A percentile compares a stretch with the other conserved stretches of the same genome.
These are phyloP conservation scores for Emergomyces pasteurianus DNA, from an alignment of 2,329 filamentous ascomycete species.

Conservation along the genomic window DNA sequence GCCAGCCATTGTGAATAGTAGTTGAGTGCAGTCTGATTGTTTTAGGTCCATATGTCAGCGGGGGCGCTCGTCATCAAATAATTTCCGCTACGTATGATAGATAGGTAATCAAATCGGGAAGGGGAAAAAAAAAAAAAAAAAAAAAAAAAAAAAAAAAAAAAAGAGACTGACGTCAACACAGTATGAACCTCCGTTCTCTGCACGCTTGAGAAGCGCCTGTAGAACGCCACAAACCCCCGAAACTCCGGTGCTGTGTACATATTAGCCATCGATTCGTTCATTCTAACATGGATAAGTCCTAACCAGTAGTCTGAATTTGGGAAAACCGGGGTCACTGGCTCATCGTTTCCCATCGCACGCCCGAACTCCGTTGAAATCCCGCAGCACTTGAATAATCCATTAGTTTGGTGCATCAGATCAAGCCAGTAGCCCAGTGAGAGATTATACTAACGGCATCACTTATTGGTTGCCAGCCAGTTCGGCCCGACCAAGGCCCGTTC, in stretches of 20 bases:
- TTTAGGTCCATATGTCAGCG: constrained; percentile 1
- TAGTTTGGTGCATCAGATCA: not conserved
- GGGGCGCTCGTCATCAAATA: not conserved
- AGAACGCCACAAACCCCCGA: constrained; percentile 31
- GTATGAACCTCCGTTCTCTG: constrained; percentile 29
- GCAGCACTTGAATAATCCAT: constrained; percentile 16
- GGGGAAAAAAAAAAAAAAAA: too few relatives aligned
- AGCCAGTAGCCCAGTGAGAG: not conserved
- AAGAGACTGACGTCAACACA: constrained; percentile 18
- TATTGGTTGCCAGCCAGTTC: constrained; percentile 45
- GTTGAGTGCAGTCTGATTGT: constrained; percentile 22
- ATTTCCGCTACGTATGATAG: not conserved
- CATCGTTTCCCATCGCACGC: constrained; percentile 35
- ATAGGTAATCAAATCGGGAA: too few relatives aligned
- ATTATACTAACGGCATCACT: constrained; percentile 21
- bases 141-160: not conserved
- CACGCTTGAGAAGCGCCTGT: constrained; percentile 30
- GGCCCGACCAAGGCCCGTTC: constrained; percentile 35
- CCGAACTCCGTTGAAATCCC: constrained; percentile 39
- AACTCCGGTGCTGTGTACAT: constrained; percentile 28
- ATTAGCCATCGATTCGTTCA: not conserved
- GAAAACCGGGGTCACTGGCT: constrained; percentile 34
- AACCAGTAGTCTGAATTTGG: constrained; percentile 34
- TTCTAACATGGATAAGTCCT: not conserved
- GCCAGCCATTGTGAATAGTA: constrained; percentile 36